These are phyloP conservation scores for Rhododendron simsii DNA, from an alignment of 148 eudicot genomes.

Conservation along the genomic window DNA sequence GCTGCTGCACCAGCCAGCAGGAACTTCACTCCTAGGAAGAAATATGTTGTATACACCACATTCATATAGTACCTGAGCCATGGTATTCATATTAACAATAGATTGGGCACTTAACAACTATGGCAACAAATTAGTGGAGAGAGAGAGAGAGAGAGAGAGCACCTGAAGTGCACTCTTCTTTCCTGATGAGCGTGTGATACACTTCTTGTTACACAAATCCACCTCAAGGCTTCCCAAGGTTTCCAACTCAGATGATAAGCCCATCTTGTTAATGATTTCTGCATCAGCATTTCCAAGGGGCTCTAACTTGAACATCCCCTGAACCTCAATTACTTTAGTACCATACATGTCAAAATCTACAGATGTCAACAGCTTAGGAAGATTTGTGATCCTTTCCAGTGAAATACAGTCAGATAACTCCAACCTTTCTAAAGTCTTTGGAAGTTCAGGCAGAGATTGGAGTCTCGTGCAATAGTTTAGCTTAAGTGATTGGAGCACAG, in stretches of 20 bases:
- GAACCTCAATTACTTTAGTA: background rate
- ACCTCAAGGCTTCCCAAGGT: background rate
- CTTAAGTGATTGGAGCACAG: background rate
- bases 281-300: background rate
- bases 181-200: no score
- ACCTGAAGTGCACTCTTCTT: conserved; percentile 1
- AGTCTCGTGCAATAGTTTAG: background rate
- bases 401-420: background rate
- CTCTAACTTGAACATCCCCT: background rate
- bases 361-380: background rate
- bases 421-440: background rate
- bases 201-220: no score
- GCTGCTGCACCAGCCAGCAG: background rate
- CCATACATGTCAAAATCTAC: accelerated
- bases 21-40: conserved; percentile 4
- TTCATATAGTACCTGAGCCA: conserved; percentile 12
- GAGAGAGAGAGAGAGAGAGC: background rate
- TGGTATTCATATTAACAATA: background rate
- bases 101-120: no score
- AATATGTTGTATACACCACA: conserved; percentile 6
- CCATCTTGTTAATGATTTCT: background rate
- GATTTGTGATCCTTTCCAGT: background rate
- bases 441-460: background rate
- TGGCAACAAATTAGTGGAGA: no score
- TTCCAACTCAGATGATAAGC: background rate